phyloP scores from a whole-genome alignment of 805 yeast species.

The Cyberlindnera bimundalis region DNA sequence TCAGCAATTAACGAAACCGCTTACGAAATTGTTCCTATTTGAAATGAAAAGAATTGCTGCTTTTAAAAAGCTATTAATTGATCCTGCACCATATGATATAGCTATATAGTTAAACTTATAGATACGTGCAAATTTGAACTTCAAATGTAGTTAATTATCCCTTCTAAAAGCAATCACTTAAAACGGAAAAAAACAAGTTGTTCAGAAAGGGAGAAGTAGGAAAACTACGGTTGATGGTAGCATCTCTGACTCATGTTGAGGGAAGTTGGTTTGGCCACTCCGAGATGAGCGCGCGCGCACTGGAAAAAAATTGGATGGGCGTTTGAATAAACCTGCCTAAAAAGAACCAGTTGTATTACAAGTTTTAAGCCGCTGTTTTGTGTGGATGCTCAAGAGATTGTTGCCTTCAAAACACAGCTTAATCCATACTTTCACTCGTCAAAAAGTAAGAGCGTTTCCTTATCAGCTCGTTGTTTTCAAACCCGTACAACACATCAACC shows the following conservation, averaged over 20 bases:
- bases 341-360: neutral
- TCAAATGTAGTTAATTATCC: too few species aligned
- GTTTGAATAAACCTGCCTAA: neutral
- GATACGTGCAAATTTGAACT: too few species aligned
- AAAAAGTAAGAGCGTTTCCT: neutral
- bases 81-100: too few species aligned
- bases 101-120: too few species aligned
- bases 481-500: neutral
- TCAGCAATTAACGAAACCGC: neutral
- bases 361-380: neutral
- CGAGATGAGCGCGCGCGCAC: too few species aligned
- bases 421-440: neutral
- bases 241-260: too few species aligned
- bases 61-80: too few species aligned
- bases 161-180: too few species aligned
- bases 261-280: neutral
- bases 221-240: too few species aligned
- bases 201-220: too few species aligned
- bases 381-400: constrained; percentile 22
- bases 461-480: neutral
- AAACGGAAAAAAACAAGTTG: too few species aligned
- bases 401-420: neutral
- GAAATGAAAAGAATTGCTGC: too few species aligned
- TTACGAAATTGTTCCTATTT: neutral
- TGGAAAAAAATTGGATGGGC: neutral